These are phyloP conservation scores for Digitaria exilis DNA, from an alignment of 202 grass and related monocot genomes.

Conservation along the genomic window DNA sequence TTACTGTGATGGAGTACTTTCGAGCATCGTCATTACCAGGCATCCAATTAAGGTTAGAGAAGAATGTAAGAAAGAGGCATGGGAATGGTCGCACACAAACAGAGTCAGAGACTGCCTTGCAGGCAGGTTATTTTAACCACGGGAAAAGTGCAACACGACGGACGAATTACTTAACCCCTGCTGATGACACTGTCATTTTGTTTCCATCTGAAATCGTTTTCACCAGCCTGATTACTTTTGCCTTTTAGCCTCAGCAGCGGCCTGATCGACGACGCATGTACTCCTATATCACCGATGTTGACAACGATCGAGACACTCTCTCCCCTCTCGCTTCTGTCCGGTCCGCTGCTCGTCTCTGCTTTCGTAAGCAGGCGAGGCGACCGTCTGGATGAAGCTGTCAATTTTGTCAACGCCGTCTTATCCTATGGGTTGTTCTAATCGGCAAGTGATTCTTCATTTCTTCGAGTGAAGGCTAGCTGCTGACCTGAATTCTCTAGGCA, in stretches of 20 bases:
- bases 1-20: too few species aligned
- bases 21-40: neutral
- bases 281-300: slow-evolving; percentile 9
- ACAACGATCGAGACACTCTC: too few species aligned
- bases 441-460: neutral
- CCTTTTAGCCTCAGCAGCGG: neutral
- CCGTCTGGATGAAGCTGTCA: slow-evolving; percentile 5
- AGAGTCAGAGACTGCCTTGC: slow-evolving; percentile 8
- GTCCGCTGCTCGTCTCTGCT: neutral
- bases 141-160: neutral
- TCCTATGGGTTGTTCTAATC: neutral
- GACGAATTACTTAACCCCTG: neutral
- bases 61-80: neutral
- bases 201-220: slow-evolving; percentile 26
- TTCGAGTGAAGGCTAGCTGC: neutral
- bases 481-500: neutral
- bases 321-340: neutral
- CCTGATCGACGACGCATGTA: neutral
- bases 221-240: neutral
- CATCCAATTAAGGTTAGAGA: neutral
- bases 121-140: slow-evolving; percentile 9
- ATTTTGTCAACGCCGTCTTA: neutral
- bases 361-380: neutral
- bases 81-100: neutral
- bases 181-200: neutral